Base-by-base conservation (phyloP, 1,139 yeast species). In the Taphrina pruni region DNA sequence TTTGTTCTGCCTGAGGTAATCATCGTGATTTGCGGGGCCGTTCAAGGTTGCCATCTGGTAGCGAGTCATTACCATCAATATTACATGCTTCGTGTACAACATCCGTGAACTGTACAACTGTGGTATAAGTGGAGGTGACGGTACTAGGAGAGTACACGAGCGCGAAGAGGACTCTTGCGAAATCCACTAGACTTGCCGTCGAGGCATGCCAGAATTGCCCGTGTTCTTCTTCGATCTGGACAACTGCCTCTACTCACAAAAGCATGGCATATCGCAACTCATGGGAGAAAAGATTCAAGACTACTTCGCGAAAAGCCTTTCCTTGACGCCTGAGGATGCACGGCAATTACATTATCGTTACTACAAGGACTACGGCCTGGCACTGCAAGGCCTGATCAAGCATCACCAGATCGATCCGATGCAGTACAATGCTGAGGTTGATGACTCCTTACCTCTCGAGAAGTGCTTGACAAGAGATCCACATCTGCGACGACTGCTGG, bases 381-480 rank as follows among this genome's bases (percentile, higher is more conserved):
- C 98, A 0, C 85, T 94, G 65, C 97, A 94, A 77, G 99, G 99
- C 0, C 81, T 91, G 60, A 75, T 73, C 48, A 73, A 73, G n/a
- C 75, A 73, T 60, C 75, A 73, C 38, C 69, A 73, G 58, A 73
- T 73, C 32, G 90, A 93, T 76, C 97, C 97, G 3, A 78, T 94
- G 78, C 94, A 90, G 74, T 94, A 94, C 79, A 94, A 94, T 78
- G 81, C 84, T 58, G 84, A 88, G 73, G 98, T 94, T 20, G 99
- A 94, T 78, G 98, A 94, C 76, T 87, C 97, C 0, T 81, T 94
- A 68, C 98, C 97, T 36, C 82, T 94, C 74, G 94, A 90, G 71
- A 80, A 84, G 60, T 89, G 91, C 9, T 81, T 94, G 70, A 78
- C 81, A 60, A 95, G 92, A 64, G 82, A 80, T 70, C 76, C 77